Evolutionary conservation across 768 basidiomycete genomes (phyloP), one percentile per base, ranked within the genome.

Genomic region (Hypholoma sublateritium): DNA sequence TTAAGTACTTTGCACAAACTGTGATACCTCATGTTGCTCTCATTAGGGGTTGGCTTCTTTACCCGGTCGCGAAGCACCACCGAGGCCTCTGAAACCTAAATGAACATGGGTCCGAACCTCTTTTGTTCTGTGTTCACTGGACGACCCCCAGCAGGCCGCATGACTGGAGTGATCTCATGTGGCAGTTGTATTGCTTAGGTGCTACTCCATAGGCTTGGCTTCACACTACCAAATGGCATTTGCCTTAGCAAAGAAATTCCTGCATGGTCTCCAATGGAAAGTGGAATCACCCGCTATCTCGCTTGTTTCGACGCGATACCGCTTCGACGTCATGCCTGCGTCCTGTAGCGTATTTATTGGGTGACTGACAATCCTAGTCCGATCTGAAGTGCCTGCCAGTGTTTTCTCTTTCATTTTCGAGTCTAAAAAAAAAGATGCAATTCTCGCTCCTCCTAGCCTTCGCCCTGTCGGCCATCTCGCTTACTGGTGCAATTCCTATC

Each of bases 401-500:
- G 12, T 19, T 22, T 14, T 21, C 44, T 46, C 19, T 32, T 34
- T 4, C 8, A 34, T 21, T 32, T 14, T 28, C 52, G n/a, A 28
- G 41, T 9, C 28, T 32, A 1, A 9, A 9, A 7, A 32, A n/a
- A 14, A 55, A 47, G 43, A 55, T 55, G 54, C 44, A 48, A 8
- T 39, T 55, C 53, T 50, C 59, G 41, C 52, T 47, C 39, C 56
- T 63, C 24, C 53, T 62, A 45, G 59, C 55, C 45, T 51, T 59
- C 50, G 46, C 64, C 19, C 55, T 71, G 51, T 57, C 67, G 24
- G 64, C 67, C 22, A 25, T 73, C 49, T 52, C 63, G 52, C 45
- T 70, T 37, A 67, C 67, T 17, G 58, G 57, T 53, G 71, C 73
- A 6, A 65, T 52, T 2, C 71, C 74, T 14, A 70, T 77, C 46